Evolutionary conservation across 2,329 filamentous ascomycete genomes (phyloP), one percentile per base, ranked within the genome.

Genomic region (Monilinia aucupariae): DNA sequence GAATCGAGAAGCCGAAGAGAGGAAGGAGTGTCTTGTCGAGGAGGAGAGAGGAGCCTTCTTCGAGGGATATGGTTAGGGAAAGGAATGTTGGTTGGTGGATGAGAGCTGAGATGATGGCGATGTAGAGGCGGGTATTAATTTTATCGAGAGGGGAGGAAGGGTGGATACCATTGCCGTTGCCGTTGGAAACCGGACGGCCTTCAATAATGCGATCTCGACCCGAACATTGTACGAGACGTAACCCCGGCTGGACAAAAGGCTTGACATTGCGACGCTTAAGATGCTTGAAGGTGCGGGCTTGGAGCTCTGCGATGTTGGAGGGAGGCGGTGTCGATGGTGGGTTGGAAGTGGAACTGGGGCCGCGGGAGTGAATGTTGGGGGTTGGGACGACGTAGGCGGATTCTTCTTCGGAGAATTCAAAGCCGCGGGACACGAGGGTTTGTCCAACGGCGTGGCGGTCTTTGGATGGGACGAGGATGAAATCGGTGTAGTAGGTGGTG

Each of bases 401-500:
- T 66, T 86, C 84, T 60, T 84, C 83, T 67, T 89, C 86, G 66
- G 91, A 88, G 69, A 97, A 92, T 70, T 89, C 86, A 72, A 97
- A 97, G 1, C 92, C 92, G 53, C 89, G 85, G 22, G 86, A 84
- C 64, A 93, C 81, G 6, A 97, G 80, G 0, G 91, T 89, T 64
- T 86, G 81, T 41, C 91, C 85, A 54, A 97, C 92, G 47, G 86
- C 87, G 32, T 83, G 78, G 58, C 88, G 86, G 71, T 89, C 86
- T 72, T 87, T 89, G 60, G 82, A 82, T 0, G 94, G 92, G 0
- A 97, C 91, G 43, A 97, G 82, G 70, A 99, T 96, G 76, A 96
- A 97, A 78, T 99, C 93, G 41, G 90, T 94, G 77, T 96, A 97
- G 77, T 97, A 99, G 39, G 92, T 97, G 4, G 93, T 97, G 75